phyloP scores from a whole-genome alignment of 23 red algal genomes.

The Gracilariopsis chorda region DNA sequence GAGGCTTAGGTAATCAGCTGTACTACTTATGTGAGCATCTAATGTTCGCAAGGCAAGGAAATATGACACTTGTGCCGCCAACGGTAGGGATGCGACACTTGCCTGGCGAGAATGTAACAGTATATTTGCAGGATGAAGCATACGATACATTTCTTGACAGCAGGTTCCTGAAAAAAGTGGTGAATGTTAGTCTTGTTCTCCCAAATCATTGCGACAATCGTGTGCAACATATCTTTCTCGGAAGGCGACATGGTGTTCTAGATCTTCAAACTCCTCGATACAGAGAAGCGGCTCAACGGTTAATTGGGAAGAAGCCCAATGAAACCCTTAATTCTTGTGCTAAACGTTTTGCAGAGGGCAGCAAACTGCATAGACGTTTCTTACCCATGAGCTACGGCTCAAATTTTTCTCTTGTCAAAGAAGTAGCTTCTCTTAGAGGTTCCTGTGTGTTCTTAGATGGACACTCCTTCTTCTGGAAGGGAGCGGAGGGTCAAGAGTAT shows the following conservation, averaged over 20 bases:
- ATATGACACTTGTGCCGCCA: not conserved
- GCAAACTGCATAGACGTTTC: not conserved
- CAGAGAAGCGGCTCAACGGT: not conserved
- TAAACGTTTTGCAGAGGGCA: not conserved
- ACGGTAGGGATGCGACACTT: not conserved
- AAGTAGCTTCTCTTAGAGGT: not conserved
- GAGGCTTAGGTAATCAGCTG: constrained; percentile 52
- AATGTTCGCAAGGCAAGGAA: constrained; percentile 23
- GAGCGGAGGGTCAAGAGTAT: not conserved
- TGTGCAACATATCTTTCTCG: constrained; percentile 7
- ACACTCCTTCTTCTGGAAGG: constrained; percentile 10
- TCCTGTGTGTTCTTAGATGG: constrained; percentile 50
- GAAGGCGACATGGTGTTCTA: not conserved
- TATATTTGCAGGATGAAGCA: not conserved
- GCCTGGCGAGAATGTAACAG: not conserved
- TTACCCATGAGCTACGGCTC: not conserved
- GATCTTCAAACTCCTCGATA: not conserved
- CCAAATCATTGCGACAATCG: not conserved
- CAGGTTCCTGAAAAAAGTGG: not conserved
- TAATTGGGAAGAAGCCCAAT: not conserved
- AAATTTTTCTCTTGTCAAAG: constrained; percentile 1
- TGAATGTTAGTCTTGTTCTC: constrained; percentile 1
- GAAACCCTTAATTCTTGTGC: not conserved
- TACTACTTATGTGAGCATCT: constrained; percentile 31
- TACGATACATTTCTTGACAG: constrained; percentile 1